Evolutionary conservation across 352 stramenopile species (phyloP), one percentile per base, ranked within the genome.

Genomic region (Phytophthora citrophthora): DNA sequence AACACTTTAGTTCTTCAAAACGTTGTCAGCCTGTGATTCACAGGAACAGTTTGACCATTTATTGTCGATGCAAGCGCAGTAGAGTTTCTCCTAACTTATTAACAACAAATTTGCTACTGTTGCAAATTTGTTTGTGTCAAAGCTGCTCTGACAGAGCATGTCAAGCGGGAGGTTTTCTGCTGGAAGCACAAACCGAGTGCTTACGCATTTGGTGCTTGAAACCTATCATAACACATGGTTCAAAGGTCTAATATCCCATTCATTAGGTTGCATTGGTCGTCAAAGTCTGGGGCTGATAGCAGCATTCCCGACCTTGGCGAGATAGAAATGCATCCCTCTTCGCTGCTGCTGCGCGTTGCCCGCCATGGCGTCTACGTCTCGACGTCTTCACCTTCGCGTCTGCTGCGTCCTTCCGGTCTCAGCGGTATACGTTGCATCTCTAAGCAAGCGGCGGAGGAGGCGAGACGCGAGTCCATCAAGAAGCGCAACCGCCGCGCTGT

Each of bases 401-500:
- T 54, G 3, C n/a, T 64, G 16, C 63, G 45, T 45, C 61, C 55
- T 34, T 5, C 51, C 39, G 34, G 52, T 16, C 26, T 49, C 10
- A 50, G 32, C 27, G 53, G 40, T 13, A 34, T 70, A 49, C 83
- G 81, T 67, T 68, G 62, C 32, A 88, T 87, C 39, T 75, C 83
- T 4, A 80, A 79, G 63, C 77, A 64, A 13, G 68, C 74, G n/a
- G 76, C 72, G 20, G 70, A 88, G 48, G 68, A 86, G 49, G 44
- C 74, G 26, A 72, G 76, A 8, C 79, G 72, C 29, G 74, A 77
- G 26, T 71, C 56, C 49, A 81, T 94, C 27, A 78, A 94, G 32
- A 92, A 96, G 67, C 81, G 88, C 57, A 99, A 99, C 70, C 71
- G 88, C 5, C 91, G 92, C 48, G 79, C 95, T 34, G 79, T 97